Evolutionary conservation across 805 yeast genomes (phyloP).

Genomic region (Phaffomyces thermotolerans): DNA sequence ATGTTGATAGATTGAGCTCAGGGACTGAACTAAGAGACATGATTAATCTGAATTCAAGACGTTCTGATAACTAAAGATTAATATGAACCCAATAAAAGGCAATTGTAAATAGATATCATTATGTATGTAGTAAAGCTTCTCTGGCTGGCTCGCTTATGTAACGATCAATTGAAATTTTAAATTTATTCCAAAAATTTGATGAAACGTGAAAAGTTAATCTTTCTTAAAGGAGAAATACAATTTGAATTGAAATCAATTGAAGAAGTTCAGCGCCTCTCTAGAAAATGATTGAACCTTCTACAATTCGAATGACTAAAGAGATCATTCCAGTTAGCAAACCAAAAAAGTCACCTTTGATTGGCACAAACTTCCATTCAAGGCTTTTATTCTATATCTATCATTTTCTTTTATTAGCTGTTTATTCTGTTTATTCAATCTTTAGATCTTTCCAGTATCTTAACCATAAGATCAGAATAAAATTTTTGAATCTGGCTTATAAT

Average conservation of each 20-base stretch:
- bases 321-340: conserved; percentile 1
- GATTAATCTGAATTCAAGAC: not conserved
- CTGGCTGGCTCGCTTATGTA: too few relatives aligned
- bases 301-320: conserved; percentile 6
- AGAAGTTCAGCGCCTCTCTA: not conserved
- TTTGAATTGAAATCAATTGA: not conserved
- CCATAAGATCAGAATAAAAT: conserved; percentile 47
- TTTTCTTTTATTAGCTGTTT: conserved; percentile 38
- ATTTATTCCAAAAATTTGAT: too few relatives aligned
- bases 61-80: too few relatives aligned
- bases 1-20: conserved; percentile 18
- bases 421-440: conserved; percentile 47
- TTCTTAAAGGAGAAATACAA: too few relatives aligned
- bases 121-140: too few relatives aligned
- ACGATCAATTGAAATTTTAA: too few relatives aligned
- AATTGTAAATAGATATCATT: too few relatives aligned
- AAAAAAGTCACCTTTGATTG: not conserved
- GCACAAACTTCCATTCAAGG: conserved; percentile 2
- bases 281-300: not conserved
- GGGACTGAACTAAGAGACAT: conserved; percentile 1
- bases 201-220: too few relatives aligned
- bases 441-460: conserved; percentile 45
- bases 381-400: conserved; percentile 18
- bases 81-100: too few relatives aligned
- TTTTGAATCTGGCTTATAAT: conserved; percentile 58